phyloP scores from a whole-genome alignment of 2,329 filamentous ascomycete genomes.

The Aspergillus tanneri region DNA sequence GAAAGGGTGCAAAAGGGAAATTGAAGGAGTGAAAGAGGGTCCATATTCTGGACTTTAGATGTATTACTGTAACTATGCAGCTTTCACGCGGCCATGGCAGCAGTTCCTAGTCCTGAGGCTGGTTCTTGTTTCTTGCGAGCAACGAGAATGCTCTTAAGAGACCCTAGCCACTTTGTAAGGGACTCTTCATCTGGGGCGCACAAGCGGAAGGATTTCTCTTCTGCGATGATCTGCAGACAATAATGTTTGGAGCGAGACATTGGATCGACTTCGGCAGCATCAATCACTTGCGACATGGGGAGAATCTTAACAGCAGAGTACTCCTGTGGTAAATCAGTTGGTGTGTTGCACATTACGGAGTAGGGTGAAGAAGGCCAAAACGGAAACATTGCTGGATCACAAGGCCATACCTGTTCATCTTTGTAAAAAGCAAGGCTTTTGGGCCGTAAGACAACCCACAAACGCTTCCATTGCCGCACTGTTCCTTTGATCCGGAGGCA shows the following conservation, averaged over 20 bases:
- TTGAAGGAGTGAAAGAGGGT: slow-evolving; percentile 5
- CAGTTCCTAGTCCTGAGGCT: slow-evolving; percentile 21
- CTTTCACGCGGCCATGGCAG: slow-evolving; percentile 5
- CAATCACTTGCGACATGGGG: slow-evolving; percentile 74
- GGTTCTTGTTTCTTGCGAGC: slow-evolving; percentile 36
- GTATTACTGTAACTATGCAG: not conserved
- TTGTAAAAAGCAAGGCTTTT: slow-evolving; percentile 89
- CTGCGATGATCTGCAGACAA: slow-evolving; percentile 90
- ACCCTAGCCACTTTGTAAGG: slow-evolving; percentile 80
- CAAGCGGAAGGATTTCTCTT: slow-evolving; percentile 80
- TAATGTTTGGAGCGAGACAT: slow-evolving; percentile 78
- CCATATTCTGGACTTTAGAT: not conserved
- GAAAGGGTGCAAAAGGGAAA: slow-evolving; percentile 2
- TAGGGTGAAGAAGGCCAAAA: not conserved
- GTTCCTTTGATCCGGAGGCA: slow-evolving; percentile 76
- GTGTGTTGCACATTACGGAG: not conserved
- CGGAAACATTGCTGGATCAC: not conserved
- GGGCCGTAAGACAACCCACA: slow-evolving; percentile 87
- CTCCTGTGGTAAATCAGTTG: slow-evolving; percentile 53
- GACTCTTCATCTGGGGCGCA: slow-evolving; percentile 77
- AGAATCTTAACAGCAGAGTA: slow-evolving; percentile 84
- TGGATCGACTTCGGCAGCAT: slow-evolving; percentile 89
- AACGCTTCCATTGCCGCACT: slow-evolving; percentile 88
- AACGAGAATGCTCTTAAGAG: slow-evolving; percentile 71
- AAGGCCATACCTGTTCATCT: slow-evolving; percentile 63